These are phyloP conservation scores for Aspergillus sp. DNA, from an alignment of 2,329 filamentous ascomycete genomes.

Conservation along the genomic window DNA sequence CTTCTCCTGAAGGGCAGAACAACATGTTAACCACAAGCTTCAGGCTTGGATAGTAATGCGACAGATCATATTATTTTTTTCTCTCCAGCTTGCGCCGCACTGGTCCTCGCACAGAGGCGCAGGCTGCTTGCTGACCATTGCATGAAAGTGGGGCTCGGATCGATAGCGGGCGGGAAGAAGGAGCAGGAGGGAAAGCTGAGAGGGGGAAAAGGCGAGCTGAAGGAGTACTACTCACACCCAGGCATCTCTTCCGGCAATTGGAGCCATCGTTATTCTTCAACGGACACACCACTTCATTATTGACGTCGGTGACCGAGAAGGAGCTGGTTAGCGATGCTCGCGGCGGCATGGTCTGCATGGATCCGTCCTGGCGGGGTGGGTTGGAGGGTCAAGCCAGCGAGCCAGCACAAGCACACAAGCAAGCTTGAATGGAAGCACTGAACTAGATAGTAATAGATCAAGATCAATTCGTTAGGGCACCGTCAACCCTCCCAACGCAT, in stretches of 20 bases:
- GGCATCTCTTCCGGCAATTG: constrained; percentile 94
- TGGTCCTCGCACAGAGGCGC: not conserved
- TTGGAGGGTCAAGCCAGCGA: constrained; percentile 15
- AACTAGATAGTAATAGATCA: constrained; percentile 8
- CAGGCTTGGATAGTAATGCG: not conserved
- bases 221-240: constrained; percentile 74
- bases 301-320: constrained; percentile 87
- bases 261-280: constrained; percentile 95
- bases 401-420: constrained; percentile 7
- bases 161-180: constrained; percentile 10
- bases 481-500: constrained; percentile 16
- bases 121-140: constrained; percentile 12
- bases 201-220: constrained; percentile 15
- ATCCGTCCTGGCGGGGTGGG: constrained; percentile 28
- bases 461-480: constrained; percentile 18
- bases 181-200: constrained; percentile 4
- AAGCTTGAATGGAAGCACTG: not conserved
- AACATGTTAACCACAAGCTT: constrained; percentile 13
- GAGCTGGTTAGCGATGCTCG: constrained; percentile 83
- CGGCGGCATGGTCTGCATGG: constrained; percentile 75
- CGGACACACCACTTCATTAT: constrained; percentile 96
- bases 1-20: constrained; percentile 68
- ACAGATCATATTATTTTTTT: not conserved
- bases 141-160: constrained; percentile 17
- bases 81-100: not conserved